Percentiles rank a stretch among this genome's conserved stretches.
Conservation (phyloP, 1,139 yeast species). For the Blastobotrys proliferans region DNA sequence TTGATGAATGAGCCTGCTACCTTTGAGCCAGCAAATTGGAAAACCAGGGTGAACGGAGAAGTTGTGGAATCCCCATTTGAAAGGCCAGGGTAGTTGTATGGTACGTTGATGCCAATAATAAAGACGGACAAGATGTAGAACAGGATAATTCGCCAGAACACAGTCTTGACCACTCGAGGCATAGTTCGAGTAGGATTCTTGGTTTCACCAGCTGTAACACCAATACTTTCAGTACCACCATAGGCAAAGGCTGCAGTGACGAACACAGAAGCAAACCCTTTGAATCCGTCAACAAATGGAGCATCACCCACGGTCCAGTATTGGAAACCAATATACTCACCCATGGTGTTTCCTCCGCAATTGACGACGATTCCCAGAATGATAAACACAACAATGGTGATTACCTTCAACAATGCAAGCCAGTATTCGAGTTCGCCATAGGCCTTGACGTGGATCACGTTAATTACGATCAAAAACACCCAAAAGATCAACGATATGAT, state of each 20-base stretch:
- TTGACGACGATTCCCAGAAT: constrained; percentile 52
- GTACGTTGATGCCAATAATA: constrained; percentile 46
- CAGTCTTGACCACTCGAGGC: constrained; percentile 55
- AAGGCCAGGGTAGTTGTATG: constrained; percentile 42
- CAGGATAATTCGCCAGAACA: constrained; percentile 51
- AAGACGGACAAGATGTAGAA: constrained; percentile 45
- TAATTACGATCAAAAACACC: constrained; percentile 49
- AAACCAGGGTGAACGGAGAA: constrained; percentile 64
- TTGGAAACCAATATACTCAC: constrained; percentile 46
- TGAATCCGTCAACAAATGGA: constrained; percentile 56
- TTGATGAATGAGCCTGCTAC: constrained; percentile 49
- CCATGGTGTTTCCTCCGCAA: constrained; percentile 57
- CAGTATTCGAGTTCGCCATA: constrained; percentile 68
- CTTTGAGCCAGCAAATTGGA: constrained; percentile 47
- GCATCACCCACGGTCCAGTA: constrained; percentile 48
- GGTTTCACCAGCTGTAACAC: constrained; percentile 65
- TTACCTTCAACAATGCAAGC: constrained; percentile 58
- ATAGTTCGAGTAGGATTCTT: constrained; percentile 54
- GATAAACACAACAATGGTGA: constrained; percentile 52
- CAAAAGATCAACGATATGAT: constrained; percentile 56
- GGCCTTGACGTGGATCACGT: constrained; percentile 51
- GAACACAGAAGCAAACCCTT: constrained; percentile 47
- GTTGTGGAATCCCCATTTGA: constrained; percentile 45
- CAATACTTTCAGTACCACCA: constrained; percentile 64
- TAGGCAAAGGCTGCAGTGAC: constrained; percentile 64